Conservation (phyloP, 495 filamentous ascomycete genomes). For the Umbilicaria muhlenbergii region DNA sequence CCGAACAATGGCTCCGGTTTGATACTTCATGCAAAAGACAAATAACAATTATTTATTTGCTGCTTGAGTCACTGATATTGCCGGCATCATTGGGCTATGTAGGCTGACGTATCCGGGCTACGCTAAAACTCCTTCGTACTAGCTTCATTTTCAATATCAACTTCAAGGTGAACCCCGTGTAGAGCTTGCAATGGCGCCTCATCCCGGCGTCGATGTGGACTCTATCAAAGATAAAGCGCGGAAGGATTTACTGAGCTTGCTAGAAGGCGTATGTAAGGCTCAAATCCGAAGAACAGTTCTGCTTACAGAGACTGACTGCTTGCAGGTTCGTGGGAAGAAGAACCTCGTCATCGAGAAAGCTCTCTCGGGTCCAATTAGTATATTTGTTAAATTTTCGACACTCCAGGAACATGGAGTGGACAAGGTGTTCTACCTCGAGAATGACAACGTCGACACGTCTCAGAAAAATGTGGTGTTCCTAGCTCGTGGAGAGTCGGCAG, state of each 20-base stretch:
- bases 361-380: slow-evolving; percentile 74
- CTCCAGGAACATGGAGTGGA: slow-evolving; percentile 92
- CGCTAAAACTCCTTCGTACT: not conserved
- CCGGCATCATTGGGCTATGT: not conserved
- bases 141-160: not conserved
- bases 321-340: slow-evolving; percentile 91
- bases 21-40: slow-evolving; percentile 6
- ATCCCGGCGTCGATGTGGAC: slow-evolving; percentile 61
- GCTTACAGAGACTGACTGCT: slow-evolving; percentile 16
- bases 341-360: slow-evolving; percentile 86
- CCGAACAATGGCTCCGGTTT: slow-evolving; percentile 1
- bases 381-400: slow-evolving; percentile 85
- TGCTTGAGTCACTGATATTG: slow-evolving; percentile 8
- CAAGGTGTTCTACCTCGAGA: slow-evolving; percentile 88
- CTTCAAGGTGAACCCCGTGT: no score
- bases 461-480: slow-evolving; percentile 95
- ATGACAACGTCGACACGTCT: slow-evolving; percentile 79
- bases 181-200: slow-evolving; percentile 37
- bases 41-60: not conserved
- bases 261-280: slow-evolving; percentile 75
- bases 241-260: slow-evolving; percentile 69
- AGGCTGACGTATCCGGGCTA: not conserved
- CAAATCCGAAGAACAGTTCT: slow-evolving; percentile 5
- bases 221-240: slow-evolving; percentile 69
- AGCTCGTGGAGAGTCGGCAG: slow-evolving; percentile 72